Conservation (phyloP, 164 flowering plant genomes). For the Euptelea pleiosperma region DNA sequence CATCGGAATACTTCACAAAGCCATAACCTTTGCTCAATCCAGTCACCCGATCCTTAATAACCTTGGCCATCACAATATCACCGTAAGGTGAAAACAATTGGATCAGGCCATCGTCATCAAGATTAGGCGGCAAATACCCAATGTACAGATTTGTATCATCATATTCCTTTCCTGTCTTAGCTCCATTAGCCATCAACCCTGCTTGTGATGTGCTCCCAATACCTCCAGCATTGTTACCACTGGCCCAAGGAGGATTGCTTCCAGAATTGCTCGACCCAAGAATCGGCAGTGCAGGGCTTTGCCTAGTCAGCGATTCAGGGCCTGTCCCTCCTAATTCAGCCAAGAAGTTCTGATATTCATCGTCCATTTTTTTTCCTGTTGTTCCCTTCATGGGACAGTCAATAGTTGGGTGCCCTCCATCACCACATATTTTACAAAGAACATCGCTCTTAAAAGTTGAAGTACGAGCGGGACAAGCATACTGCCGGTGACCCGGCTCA, state of each 20-base stretch:
- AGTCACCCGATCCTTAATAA: slow-evolving; percentile 74
- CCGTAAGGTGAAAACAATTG: slow-evolving; percentile 72
- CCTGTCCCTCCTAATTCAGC: slow-evolving; percentile 86
- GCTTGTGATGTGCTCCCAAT: slow-evolving; percentile 36
- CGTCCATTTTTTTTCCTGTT: slow-evolving; percentile 94
- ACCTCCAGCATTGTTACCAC: slow-evolving; percentile 35
- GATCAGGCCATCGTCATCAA: slow-evolving; percentile 89
- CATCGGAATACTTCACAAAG: slow-evolving; percentile 87
- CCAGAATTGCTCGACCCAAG: slow-evolving; percentile 51
- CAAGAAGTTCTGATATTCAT: slow-evolving; percentile 87
- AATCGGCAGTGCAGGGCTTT: slow-evolving; percentile 38
- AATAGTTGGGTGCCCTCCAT: slow-evolving; percentile 96
- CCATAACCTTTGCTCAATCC: slow-evolving; percentile 96
- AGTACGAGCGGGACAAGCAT: slow-evolving; percentile 79
- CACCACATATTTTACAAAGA: slow-evolving; percentile 86
- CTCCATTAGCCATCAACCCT: slow-evolving; percentile 38
- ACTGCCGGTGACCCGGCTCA: slow-evolving; percentile 92
- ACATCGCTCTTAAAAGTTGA: slow-evolving; percentile 93
- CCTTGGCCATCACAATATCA: slow-evolving; percentile 90
- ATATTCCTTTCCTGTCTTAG: slow-evolving; percentile 58
- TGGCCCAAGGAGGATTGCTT: slow-evolving; percentile 81
- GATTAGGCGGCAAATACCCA: slow-evolving; percentile 83
- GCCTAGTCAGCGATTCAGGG: slow-evolving; percentile 65
- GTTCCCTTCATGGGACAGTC: slow-evolving; percentile 94
- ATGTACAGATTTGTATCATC: slow-evolving; percentile 90